A percentile compares a stretch with the other conserved stretches of the same genome.
Conservation (phyloP, 441 rosid species). For the Syzygium syzygioides region DNA sequence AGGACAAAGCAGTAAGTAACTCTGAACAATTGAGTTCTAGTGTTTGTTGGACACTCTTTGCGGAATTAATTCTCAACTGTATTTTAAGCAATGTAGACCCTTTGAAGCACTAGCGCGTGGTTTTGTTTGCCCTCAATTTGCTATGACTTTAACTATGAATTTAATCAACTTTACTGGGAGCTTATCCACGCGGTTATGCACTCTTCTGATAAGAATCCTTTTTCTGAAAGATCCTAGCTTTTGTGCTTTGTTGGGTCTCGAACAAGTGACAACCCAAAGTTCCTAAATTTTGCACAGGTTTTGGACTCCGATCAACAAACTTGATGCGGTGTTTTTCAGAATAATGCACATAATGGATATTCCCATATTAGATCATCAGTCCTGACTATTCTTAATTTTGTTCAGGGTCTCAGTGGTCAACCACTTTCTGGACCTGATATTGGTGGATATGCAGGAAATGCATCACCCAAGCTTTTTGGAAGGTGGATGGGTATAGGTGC, state of each 20-base stretch:
- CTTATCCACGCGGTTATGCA: neutral
- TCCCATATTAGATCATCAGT: neutral
- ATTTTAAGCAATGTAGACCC: neutral
- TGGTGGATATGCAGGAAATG: conserved; percentile 95
- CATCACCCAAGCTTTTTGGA: conserved; percentile 85
- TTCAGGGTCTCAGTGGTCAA: conserved; percentile 94
- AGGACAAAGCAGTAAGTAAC: neutral
- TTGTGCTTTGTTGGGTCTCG: neutral
- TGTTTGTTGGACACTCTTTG: neutral
- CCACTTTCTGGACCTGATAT: conserved; percentile 98
- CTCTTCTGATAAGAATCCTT: neutral
- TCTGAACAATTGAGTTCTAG: neutral
- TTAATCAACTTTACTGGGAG: neutral
- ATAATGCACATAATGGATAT: neutral
- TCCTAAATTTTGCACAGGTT: neutral
- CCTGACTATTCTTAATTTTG: conserved; percentile 20
- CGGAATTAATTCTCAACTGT: neutral
- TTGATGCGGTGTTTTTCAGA: neutral
- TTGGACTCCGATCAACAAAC: neutral
- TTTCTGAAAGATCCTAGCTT: neutral
- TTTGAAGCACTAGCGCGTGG: neutral
- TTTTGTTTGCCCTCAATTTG: neutral
- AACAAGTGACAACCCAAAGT: neutral
- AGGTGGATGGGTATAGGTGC: conserved; percentile 98
- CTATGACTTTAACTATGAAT: neutral